These are phyloP conservation scores for Solanum tacnaense DNA, from an alignment of 257 asterid genomes.

Conservation along the genomic window DNA sequence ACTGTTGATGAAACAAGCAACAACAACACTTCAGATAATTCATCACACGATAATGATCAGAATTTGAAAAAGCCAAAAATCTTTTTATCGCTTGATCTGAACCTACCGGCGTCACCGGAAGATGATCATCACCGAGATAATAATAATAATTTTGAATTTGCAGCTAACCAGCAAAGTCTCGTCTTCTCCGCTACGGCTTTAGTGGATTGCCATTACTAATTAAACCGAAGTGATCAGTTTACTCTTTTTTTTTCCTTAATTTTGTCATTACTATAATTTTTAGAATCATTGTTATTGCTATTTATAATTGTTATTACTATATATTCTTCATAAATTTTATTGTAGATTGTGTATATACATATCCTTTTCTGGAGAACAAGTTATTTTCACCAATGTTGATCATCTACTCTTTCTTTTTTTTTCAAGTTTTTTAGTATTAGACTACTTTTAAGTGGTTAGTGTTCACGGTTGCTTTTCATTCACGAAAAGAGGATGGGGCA, in stretches of 20 bases:
- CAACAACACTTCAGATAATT: background rate
- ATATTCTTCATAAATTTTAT: background rate
- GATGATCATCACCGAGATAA: background rate
- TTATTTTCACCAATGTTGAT: slow-evolving; percentile 13
- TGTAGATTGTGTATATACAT: background rate
- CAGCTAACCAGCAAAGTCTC: slow-evolving; percentile 2
- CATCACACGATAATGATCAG: background rate
- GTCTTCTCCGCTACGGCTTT: background rate
- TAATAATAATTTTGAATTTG: background rate
- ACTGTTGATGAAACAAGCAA: background rate
- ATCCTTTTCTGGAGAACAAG: slow-evolving; percentile 4
- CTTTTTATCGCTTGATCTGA: slow-evolving; percentile 1
- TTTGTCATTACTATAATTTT: background rate
- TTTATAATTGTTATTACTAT: background rate
- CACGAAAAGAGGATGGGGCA: slow-evolving; percentile 52
- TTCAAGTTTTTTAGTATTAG: slow-evolving; percentile 16
- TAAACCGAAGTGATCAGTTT: background rate
- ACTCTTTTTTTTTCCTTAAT: background rate
- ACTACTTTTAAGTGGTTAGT: slow-evolving; percentile 44
- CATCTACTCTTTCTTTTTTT: slow-evolving; percentile 7
- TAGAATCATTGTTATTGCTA: slow-evolving; percentile 3
- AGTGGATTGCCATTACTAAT: slow-evolving; percentile 7
- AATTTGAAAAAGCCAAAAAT: background rate
- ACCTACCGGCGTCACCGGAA: slow-evolving; percentile 6
- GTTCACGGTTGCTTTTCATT: slow-evolving; percentile 55